phyloP scores from a whole-genome alignment of 1,284 basidiomycete species.

The Anthracocystis walkeri region DNA sequence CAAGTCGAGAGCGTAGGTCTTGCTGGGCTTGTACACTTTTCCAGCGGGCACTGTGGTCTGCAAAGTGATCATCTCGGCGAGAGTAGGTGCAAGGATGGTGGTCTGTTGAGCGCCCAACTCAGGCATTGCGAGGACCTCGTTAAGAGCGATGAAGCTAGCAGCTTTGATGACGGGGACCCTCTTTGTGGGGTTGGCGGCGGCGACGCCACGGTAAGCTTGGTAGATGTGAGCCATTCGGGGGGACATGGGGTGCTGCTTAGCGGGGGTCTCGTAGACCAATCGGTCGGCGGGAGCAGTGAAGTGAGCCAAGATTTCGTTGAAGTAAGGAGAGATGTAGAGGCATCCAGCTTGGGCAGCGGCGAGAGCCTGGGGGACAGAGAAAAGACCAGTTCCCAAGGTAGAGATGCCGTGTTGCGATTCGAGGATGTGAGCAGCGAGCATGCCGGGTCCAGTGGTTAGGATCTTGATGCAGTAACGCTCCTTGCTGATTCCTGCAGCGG shows the following conservation, averaged over 20 bases:
- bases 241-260: slow-evolving; percentile 37
- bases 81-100: slow-evolving; percentile 33
- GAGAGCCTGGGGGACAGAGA: slow-evolving; percentile 67
- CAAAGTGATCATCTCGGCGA: slow-evolving; percentile 27
- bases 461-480: slow-evolving; percentile 70
- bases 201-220: slow-evolving; percentile 31
- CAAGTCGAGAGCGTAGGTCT: slow-evolving; percentile 22
- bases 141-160: slow-evolving; percentile 33
- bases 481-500: slow-evolving; percentile 20
- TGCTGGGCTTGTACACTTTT: slow-evolving; percentile 33
- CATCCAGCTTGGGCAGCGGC: slow-evolving; percentile 68
- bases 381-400: slow-evolving; percentile 68
- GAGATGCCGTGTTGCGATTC: slow-evolving; percentile 62
- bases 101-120: slow-evolving; percentile 36
- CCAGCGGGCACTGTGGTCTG: slow-evolving; percentile 1
- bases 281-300: slow-evolving; percentile 36
- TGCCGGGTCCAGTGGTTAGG: slow-evolving; percentile 67
- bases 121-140: slow-evolving; percentile 43
- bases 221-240: slow-evolving; percentile 43
- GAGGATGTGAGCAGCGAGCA: slow-evolving; percentile 60
- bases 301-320: slow-evolving; percentile 67
- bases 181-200: background rate
- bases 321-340: slow-evolving; percentile 68
- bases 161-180: slow-evolving; percentile 35
- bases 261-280: slow-evolving; percentile 25